Conservation (phyloP, 1,139 yeast species). For the Trichomonascaceae sp. region DNA sequence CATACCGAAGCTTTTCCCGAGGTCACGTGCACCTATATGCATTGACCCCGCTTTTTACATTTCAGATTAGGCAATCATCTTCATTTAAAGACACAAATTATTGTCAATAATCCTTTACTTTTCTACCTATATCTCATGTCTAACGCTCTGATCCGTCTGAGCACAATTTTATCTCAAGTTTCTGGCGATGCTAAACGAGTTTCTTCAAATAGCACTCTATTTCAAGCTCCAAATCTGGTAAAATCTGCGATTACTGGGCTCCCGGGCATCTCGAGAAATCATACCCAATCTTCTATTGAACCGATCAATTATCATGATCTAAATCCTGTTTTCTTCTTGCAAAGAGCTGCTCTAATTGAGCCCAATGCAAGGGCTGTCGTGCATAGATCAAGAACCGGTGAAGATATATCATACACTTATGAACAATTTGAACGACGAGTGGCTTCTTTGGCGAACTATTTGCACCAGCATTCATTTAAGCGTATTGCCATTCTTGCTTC, state of each 20-base stretch:
- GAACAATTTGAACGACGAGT: constrained; percentile 29
- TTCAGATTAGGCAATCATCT: not conserved
- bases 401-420: constrained; percentile 27
- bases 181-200: not conserved
- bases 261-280: not conserved
- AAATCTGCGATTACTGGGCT: not conserved
- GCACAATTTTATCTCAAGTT: not conserved
- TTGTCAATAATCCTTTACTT: no score
- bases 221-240: not conserved
- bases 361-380: constrained; percentile 33
- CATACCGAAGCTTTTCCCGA: not conserved
- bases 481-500: constrained; percentile 33
- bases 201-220: not conserved
- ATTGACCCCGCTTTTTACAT: not conserved
- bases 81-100: not conserved
- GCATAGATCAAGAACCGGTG: constrained; percentile 26
- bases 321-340: constrained; percentile 34
- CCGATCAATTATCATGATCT: constrained; percentile 27
- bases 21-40: not conserved
- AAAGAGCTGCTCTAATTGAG: constrained; percentile 33
- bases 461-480: constrained; percentile 25
- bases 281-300: not conserved
- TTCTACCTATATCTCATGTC: not conserved
- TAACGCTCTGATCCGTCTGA: not conserved
- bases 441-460: constrained; percentile 29